Evolutionary conservation across 768 basidiomycete species (phyloP), one percentile per base, ranked within the genome.

Genomic region (Lactarius akahatsu): DNA sequence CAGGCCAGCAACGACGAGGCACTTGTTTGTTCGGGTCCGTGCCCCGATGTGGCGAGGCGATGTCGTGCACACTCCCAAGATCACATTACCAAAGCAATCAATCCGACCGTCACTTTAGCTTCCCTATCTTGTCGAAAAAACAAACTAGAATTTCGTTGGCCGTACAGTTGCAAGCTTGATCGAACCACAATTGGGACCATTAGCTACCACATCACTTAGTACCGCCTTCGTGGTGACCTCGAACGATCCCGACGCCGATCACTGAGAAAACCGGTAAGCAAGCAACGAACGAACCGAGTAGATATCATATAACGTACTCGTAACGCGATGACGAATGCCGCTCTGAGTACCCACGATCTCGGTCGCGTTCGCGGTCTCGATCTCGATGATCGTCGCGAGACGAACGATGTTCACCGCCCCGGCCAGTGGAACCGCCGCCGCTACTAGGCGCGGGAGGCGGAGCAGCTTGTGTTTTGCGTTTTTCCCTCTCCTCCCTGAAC

Each of bases 401-500:
- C 20, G 81, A 73, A 66, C 89, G 83, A 75, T 85, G 77, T 18
- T 80, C 80, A 18, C 80, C 76, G 23, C 77, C 74, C 23, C 82
- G 83, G 34, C 79, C 80, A 56, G 78, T 72, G 5, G 76, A 75
- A 65, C 77, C 73, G 43, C 68, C 70, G 32, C 66, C 70, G 32
- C 66, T 66, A 41, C 68, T 62, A 57, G 77, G 73, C 57, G 72
- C 73, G 18, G 78, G 69, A 38, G 80, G 79, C 34, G 78, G 72
- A 30, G 62, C 71, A 11, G 85, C 81, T 47, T 82, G 83, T 69
- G 77, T 87, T 74, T 90, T 87, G 66, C 81, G 82, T 78, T 91
- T 91, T 76, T 92, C 90, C 66, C 95, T 88, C 61, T 94, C 91
- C 75, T 96, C 95, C 69, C 89, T 88, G 78, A 98, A 97, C 74